Conservation (phyloP, 2,329 filamentous ascomycete genomes). For the Dactylellina sp. region DNA sequence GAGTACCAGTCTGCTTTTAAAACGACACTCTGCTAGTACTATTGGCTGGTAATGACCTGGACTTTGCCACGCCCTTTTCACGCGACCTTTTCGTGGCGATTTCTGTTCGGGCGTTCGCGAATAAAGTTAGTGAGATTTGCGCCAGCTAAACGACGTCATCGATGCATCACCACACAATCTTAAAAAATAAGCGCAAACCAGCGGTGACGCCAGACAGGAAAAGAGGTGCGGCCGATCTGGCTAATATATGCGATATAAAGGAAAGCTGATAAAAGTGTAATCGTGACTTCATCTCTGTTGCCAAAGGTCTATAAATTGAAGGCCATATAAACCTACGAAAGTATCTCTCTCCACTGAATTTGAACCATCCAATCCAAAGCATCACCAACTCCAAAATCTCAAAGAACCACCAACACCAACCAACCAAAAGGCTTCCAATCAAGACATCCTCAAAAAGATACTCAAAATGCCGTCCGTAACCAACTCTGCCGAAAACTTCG, state of each 20-base stretch:
- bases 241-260: too few species aligned
- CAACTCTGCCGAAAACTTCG: slow-evolving; percentile 42
- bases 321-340: background rate
- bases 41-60: background rate
- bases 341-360: background rate
- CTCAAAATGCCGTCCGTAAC: slow-evolving; percentile 47
- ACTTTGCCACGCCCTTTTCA: background rate
- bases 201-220: background rate
- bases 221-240: background rate
- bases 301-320: too few species aligned
- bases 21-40: too few species aligned
- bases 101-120: slow-evolving; percentile 11
- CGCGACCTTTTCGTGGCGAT: slow-evolving; percentile 10
- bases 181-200: slow-evolving; percentile 2
- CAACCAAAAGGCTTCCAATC: background rate
- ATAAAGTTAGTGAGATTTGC: background rate
- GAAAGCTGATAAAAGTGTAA: too few species aligned
- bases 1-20: too few species aligned
- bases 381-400: background rate
- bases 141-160: slow-evolving; percentile 36
- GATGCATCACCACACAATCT: slow-evolving; percentile 32
- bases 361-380: background rate
- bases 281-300: too few species aligned
- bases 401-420: background rate
- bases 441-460: too few species aligned